phyloP scores from a whole-genome alignment of 768 basidiomycete genomes.

The Boletus fagicola region DNA sequence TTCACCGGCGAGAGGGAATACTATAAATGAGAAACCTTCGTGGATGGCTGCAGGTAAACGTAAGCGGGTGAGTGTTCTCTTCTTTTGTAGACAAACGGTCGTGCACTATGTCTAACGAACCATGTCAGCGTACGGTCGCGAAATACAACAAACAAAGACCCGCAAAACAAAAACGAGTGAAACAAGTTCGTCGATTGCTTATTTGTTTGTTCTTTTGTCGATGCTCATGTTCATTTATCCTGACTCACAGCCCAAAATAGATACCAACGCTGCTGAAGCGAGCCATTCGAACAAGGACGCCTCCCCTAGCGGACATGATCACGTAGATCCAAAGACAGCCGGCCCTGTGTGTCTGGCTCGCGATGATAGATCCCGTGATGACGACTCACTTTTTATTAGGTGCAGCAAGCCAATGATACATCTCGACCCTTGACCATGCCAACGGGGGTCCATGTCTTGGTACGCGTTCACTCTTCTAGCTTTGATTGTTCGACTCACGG shows the following conservation, averaged over 20 bases:
- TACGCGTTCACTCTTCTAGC: no score
- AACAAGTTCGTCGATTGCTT: no score
- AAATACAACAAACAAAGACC: neutral
- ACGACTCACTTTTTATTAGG: neutral
- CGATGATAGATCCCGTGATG: neutral
- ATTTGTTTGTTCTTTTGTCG: neutral
- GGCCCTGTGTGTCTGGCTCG: neutral
- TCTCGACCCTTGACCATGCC: neutral
- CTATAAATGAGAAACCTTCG: no score
- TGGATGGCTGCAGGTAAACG: no score
- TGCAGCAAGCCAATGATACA: neutral
- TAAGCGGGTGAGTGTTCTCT: neutral
- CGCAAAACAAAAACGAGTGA: no score
- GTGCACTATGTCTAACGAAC: neutral
- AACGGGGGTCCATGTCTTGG: neutral
- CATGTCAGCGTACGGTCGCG: neutral
- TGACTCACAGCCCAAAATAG: neutral
- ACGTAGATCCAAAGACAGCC: neutral
- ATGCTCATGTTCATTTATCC: neutral
- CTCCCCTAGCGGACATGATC: neutral
- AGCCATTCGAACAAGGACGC: neutral
- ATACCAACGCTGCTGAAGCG: no score
- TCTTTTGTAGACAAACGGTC: neutral
- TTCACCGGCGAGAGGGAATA: no score
- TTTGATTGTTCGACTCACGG: no score